Evolutionary conservation across 2,329 filamentous ascomycete genomes (phyloP).

Genomic region (Colletotrichum horii): DNA sequence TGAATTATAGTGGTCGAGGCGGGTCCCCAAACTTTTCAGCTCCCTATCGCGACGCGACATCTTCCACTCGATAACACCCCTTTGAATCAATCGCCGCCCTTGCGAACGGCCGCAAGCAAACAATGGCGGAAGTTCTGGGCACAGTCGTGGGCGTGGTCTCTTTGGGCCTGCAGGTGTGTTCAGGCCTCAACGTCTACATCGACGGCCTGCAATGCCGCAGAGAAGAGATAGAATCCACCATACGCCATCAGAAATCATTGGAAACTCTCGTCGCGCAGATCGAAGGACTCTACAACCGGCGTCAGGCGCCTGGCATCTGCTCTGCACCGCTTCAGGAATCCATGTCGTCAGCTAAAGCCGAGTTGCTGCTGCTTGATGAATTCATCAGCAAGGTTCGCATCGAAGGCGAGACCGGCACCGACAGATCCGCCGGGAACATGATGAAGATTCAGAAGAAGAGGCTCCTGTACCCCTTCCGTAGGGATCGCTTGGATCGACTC

Average conservation of each 20-base stretch:
- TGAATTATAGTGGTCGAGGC: not conserved
- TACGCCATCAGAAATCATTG: not conserved
- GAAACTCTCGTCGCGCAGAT: not conserved
- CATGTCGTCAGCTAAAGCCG: not conserved
- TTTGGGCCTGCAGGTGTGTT: not conserved
- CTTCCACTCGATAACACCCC: too few relatives aligned
- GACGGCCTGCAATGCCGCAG: not conserved
- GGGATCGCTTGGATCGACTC: not conserved
- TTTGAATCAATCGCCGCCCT: too few relatives aligned
- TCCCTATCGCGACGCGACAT: not conserved
- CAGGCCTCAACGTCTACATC: not conserved
- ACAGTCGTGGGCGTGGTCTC: not conserved
- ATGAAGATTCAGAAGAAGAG: not conserved
- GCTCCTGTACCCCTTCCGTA: not conserved
- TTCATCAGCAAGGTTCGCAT: not conserved
- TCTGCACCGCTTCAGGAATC: not conserved
- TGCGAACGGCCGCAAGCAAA: not conserved
- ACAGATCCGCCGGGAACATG: not conserved
- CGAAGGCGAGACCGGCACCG: rapidly evolving
- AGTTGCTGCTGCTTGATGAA: rapidly evolving
- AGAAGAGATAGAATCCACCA: not conserved
- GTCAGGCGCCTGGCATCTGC: not conserved
- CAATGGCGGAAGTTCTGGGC: not conserved
- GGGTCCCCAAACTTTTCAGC: not conserved
- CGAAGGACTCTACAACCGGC: not conserved